Evolutionary conservation across 805 yeast species (phyloP), one percentile per base, ranked within the genome.

Genomic region (Schizosaccharomyces japonicus): DNA sequence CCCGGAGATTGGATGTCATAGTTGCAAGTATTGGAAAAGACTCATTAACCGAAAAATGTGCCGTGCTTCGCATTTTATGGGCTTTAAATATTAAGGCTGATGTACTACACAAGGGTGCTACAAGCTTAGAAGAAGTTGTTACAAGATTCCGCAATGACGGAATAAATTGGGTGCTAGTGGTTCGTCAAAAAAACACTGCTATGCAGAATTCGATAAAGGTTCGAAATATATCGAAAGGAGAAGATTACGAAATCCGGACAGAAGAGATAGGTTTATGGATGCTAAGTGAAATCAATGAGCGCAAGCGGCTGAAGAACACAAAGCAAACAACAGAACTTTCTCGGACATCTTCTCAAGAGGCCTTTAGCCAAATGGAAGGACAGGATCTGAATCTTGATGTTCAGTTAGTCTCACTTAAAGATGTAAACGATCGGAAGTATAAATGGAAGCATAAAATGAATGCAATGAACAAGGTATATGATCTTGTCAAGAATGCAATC

Each of bases 11-110:
- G 60, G 87, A 83, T 55, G 92, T 85, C 1, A 60, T 90, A 27
- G 73, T 90, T 5, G 71, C 90, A 0, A 71, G 87, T 52, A 70
- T 78, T 50, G 72, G 78, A 19, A 70, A 70, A 30, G 61, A 72
- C 1, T 62, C 71, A 17, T 60, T 82, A 50, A 67, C 68, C 21
- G 72, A 76, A 1, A 63, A 71, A 45, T 87, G 85, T 1, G 78
- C 73, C 40, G 63, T 82, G 5, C 56, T 83, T 48, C 71, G 68
- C 39, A 63, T 64, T 33, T 58, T 90, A 26, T 85, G 99, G 96
- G 65, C 69, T 5, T 62, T 65, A n/a, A 76, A 73, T n/a, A 76
- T 90, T 39, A 70, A 78, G 48, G 80, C 93, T 3, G 99, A 90
- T 60, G 60, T 74, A 21, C 62, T 57, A 1, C 49, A 58, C 13